Base-by-base conservation (phyloP, 2,329 filamentous ascomycete species). In the Exophiala sp. region DNA sequence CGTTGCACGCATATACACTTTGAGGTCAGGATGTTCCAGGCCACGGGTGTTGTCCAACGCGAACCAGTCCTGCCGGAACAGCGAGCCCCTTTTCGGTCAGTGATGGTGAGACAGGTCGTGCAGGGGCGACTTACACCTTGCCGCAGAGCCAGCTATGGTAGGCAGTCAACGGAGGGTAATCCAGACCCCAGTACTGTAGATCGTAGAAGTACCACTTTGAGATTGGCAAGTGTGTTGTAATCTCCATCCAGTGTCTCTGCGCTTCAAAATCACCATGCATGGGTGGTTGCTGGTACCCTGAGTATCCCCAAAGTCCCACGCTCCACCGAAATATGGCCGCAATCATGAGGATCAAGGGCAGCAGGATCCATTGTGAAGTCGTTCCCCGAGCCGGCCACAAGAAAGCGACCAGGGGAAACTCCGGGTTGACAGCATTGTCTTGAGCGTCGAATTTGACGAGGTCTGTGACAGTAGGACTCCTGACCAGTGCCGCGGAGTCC, bases 131-230 rank as follows among this genome's bases (percentile, higher is more conserved):
- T 57, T 71, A 81, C 74, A 96, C 79, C 69, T 85, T 86, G 56
- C 93, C 93, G 54, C 94, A 73, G n/a, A 93, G 65, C 91, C 90
- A 97, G 73, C 90, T 96, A 69, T 98, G 93, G 70, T 98, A 98
- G 44, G 93, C 94, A 46, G 93, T 98, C 70, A 98, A 78, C 45
- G 93, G 93, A 49, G 93, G 93, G 67, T 98, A 98, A 70, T 98
- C 93, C 59, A 98, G 77, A 0, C 94, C 94, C 93, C 93, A 98
- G 84, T 91, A 98, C 63, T 91, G 78, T 38, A 97, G 74, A 66
- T 98, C 90, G 67, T 98, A 88, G 65, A 95, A 95, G 69, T 98
- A 98, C 93, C 94, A 98, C 67, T 93, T 86, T 9, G 88, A 93
- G 30, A 94, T 77, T 11, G 93, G 93, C 1, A 98, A 75, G 52